Percentiles rank a stretch among this genome's conserved stretches.
phyloP scores from a whole-genome alignment of 768 basidiomycete genomes.

The Lactifluus pinguis region DNA sequence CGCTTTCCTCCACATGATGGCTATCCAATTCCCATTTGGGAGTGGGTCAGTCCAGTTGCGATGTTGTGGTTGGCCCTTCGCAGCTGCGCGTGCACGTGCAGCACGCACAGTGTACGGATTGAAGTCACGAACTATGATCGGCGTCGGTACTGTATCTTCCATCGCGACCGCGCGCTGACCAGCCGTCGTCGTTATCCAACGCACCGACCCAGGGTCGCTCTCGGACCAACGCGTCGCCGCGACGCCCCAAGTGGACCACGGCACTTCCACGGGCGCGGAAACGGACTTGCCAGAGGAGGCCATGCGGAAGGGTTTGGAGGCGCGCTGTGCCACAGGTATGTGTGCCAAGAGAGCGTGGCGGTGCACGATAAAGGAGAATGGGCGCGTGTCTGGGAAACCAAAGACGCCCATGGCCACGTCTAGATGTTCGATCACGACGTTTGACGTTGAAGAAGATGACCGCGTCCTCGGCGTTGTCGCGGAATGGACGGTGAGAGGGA shows the following conservation, averaged over 20 bases:
- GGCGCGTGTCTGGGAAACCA: conserved; percentile 6
- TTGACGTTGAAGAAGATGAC: conserved; percentile 23
- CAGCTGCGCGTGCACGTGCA: conserved; percentile 1
- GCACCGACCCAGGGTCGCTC: conserved; percentile 18
- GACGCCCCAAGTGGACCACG: conserved; percentile 24
- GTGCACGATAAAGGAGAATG: conserved; percentile 22
- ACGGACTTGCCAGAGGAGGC: not conserved
- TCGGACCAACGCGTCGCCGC: conserved; percentile 22
- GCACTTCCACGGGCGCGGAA: not conserved
- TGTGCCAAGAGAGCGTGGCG: conserved; percentile 18
- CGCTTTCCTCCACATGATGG: conserved; percentile 1
- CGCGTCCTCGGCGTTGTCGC: conserved; percentile 20
- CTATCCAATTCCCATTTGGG: conserved; percentile 1
- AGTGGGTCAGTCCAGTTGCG: not conserved
- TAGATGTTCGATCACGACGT: conserved; percentile 14
- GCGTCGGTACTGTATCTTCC: not conserved
- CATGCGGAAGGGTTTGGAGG: not conserved
- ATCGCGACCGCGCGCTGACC: conserved; percentile 24
- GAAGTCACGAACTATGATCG: conserved; percentile 22
- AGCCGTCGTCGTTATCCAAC: conserved; percentile 28
- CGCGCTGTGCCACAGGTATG: not conserved
- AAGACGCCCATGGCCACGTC: not conserved
- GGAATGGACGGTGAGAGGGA: conserved; percentile 18
- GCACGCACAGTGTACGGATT: conserved; percentile 17
- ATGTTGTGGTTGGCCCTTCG: not conserved